These are phyloP conservation scores for Caloboletus inedulis DNA, from an alignment of 1,284 basidiomycete species.

Conservation along the genomic window DNA sequence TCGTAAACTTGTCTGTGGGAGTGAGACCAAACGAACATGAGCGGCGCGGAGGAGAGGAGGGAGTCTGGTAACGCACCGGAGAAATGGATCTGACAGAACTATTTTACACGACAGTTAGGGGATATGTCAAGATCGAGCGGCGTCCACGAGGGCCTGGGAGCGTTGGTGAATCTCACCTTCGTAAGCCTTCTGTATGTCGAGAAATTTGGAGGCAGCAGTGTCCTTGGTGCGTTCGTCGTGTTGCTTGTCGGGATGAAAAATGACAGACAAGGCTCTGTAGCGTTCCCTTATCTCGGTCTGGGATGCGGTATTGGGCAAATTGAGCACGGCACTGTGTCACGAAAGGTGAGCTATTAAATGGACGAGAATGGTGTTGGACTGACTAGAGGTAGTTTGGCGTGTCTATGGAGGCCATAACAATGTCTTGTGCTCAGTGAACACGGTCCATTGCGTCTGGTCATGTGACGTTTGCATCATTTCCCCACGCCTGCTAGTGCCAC, in stretches of 20 bases:
- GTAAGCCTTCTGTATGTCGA: slow-evolving; percentile 77
- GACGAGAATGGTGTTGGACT: neutral
- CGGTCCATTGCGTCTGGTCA: slow-evolving; percentile 15
- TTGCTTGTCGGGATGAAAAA: slow-evolving; percentile 87
- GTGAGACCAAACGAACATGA: slow-evolving; percentile 13
- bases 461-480: slow-evolving; percentile 17
- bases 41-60: neutral
- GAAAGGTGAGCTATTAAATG: neutral
- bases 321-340: slow-evolving; percentile 54
- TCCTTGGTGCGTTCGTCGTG: slow-evolving; percentile 54
- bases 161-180: slow-evolving; percentile 47
- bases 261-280: slow-evolving; percentile 66
- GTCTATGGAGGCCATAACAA: neutral
- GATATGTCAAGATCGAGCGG: slow-evolving; percentile 6
- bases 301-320: slow-evolving; percentile 61
- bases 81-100: slow-evolving; percentile 76
- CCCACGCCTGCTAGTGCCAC: slow-evolving; percentile 16
- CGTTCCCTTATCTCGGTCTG: slow-evolving; percentile 69
- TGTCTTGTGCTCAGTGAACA: neutral
- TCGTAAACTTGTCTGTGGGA: slow-evolving; percentile 66
- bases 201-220: slow-evolving; percentile 63
- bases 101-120: slow-evolving; percentile 17
- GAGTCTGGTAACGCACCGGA: slow-evolving; percentile 45
- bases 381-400: slow-evolving; percentile 1
- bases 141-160: neutral